Percentiles rank a stretch among this genome's conserved stretches.
phyloP scores from a whole-genome alignment of 768 basidiomycete species.

The Hygrophoropsis aurantiaca region DNA sequence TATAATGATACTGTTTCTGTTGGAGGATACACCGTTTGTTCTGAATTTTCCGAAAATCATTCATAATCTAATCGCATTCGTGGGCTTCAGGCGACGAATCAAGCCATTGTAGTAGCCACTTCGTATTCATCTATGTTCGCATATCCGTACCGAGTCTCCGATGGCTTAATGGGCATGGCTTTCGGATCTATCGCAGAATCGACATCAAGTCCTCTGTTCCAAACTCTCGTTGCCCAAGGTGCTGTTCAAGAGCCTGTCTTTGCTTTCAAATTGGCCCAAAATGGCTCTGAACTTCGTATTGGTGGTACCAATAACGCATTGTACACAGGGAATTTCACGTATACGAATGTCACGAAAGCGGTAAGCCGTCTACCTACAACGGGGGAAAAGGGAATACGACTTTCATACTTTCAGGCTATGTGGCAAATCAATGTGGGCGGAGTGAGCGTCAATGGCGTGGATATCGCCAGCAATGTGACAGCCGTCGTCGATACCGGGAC shows the following conservation, averaged over 20 bases:
- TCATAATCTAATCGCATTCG: no score
- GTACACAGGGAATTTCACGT: slow-evolving; percentile 39
- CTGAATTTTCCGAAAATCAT: slow-evolving; percentile 5
- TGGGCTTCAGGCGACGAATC: slow-evolving; percentile 7
- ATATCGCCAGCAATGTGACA: slow-evolving; percentile 3
- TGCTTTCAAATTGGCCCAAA: slow-evolving; percentile 35
- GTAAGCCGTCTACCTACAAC: slow-evolving; percentile 13
- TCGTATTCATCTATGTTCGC: slow-evolving; percentile 6
- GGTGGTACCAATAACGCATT: slow-evolving; percentile 39
- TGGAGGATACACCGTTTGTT: slow-evolving; percentile 20
- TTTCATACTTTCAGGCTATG: neutral
- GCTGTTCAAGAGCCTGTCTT: slow-evolving; percentile 23
- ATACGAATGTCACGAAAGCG: slow-evolving; percentile 23
- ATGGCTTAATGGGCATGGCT: slow-evolving; percentile 29
- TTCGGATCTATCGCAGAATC: slow-evolving; percentile 25
- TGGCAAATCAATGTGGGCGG: slow-evolving; percentile 19
- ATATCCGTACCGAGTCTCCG: slow-evolving; percentile 3
- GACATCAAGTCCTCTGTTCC: slow-evolving; percentile 25
- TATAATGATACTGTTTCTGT: slow-evolving; percentile 36
- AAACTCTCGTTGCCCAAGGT: slow-evolving; percentile 19
- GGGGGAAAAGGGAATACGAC: neutral
- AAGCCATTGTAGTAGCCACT: slow-evolving; percentile 19
- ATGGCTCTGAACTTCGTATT: slow-evolving; percentile 33
- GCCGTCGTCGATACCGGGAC: slow-evolving; percentile 53
- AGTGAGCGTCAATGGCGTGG: slow-evolving; percentile 21